A percentile compares a stretch with the other conserved stretches of the same genome.
These are phyloP conservation scores for Kingdonia uniflora DNA, from an alignment of 164 flowering plant species.

Conservation along the genomic window DNA sequence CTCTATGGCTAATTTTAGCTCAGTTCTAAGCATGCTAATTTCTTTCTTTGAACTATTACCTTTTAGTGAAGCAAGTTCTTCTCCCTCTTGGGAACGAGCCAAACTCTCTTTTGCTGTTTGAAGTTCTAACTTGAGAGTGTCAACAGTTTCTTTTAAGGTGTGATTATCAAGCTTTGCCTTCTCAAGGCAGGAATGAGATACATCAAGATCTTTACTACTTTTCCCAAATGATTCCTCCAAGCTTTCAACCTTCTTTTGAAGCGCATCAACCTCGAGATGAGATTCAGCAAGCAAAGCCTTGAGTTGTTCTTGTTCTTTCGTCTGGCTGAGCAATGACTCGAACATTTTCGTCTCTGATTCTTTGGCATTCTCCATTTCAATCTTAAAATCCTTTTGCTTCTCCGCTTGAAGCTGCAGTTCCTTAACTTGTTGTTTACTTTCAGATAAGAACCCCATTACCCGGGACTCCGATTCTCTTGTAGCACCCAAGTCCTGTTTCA, in stretches of 20 bases:
- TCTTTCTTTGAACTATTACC: conserved; percentile 23
- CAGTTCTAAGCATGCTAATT: conserved; percentile 29
- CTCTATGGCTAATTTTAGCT: conserved; percentile 43
- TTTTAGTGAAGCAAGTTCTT: conserved; percentile 18
- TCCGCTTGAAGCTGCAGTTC: conserved; percentile 32
- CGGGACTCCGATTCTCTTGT: conserved; percentile 20
- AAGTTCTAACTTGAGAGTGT: conserved; percentile 33
- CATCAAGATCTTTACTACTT: conserved; percentile 1
- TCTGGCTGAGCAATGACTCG: conserved; percentile 29
- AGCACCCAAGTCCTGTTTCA: conserved; percentile 25
- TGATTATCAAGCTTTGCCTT: conserved; percentile 5
- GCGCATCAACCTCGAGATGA: conserved; percentile 31
- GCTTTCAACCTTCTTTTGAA: conserved; percentile 22
- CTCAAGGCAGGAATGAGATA: conserved; percentile 11
- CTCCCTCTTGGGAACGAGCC: conserved; percentile 20
- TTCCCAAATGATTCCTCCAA: conserved; percentile 11
- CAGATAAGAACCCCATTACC: conserved; percentile 12
- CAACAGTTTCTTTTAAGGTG: conserved; percentile 14
- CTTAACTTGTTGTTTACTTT: conserved; percentile 18
- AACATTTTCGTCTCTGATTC: conserved; percentile 30
- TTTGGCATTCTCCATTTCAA: conserved; percentile 30
- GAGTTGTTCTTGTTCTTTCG: conserved; percentile 51
- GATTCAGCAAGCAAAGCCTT: conserved; percentile 49
- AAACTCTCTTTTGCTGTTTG: conserved; percentile 16
- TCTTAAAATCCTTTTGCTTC: conserved; percentile 3